Evolutionary conservation across 331 rosid genomes (phyloP), one percentile per base, ranked within the genome.

Genomic region (Rosa hybrid): DNA sequence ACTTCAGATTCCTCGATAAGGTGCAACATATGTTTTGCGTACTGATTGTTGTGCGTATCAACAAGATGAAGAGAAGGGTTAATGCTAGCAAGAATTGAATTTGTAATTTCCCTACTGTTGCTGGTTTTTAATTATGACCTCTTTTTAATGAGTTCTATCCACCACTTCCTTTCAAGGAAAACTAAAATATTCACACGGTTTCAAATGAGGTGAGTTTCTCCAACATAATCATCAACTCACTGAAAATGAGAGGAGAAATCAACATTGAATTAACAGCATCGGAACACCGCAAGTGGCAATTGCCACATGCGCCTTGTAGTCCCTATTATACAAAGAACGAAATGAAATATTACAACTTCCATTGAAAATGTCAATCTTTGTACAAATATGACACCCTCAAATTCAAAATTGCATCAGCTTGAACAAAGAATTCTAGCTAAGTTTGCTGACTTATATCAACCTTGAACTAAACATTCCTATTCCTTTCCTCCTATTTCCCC

Each of bases 391-490:
- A 70, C 73, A 71, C 63, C 78, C 71, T 87, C 84, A 77, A 81
- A 83, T 65, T 57, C 90, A 89, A 85, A 85, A 89, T 42, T 68
- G 72, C 80, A 77, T 75, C 57, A n/a, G 78, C 84, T 51, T 67
- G 83, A 83, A 81, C 42, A 44, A 48, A 3, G 62, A 50, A 59
- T 49, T 77, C 69, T 39, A 83, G 73, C 87, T 21, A 72, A 78
- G 80, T 56, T 48, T n/a, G 65, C 81, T 5, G 16, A 46, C 68
- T 21, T 34, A 30, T 16, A n/a, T 83, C 83, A 82, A 87, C 84
- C 79, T 67, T 71, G 39, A 81, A 78, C 78, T 82, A 78, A 84
- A 76, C 81, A 81, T 86, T 84, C 86, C 94, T 91, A 91, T 83
- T 85, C 77, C 89, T 78, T 79, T 82, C 83, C 84, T 86, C 84